A percentile compares a stretch with the other conserved stretches of the same genome.
Evolutionary conservation across 2,329 filamentous ascomycete genomes (phyloP).

Genomic region (Colletotrichum neosansevieriae): DNA sequence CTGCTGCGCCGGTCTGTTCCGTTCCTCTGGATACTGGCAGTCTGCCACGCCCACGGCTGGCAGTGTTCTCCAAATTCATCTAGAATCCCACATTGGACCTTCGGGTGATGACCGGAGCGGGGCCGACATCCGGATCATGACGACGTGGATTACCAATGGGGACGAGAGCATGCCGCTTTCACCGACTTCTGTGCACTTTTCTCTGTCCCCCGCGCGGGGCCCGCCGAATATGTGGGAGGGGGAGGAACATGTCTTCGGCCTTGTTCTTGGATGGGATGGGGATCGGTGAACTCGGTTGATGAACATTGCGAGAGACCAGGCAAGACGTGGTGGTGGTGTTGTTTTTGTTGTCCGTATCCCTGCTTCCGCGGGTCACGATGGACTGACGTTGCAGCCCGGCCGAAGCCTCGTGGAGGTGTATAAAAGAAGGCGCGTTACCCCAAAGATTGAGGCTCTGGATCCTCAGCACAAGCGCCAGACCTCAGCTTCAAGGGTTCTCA

Average conservation of each 20-base stretch:
- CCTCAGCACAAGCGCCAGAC: conserved; percentile 31
- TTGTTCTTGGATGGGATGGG: conserved; percentile 4
- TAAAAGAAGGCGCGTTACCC: conserved; percentile 28
- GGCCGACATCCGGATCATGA: conserved; percentile 31
- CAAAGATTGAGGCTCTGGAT: background rate
- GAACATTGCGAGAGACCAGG: background rate
- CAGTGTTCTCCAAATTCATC: background rate
- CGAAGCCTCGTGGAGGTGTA: conserved; percentile 6
- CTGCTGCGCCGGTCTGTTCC: conserved; percentile 8
- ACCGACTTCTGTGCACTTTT: conserved; percentile 7
- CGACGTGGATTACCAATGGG: conserved; percentile 18
- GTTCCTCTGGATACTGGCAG: conserved; percentile 14
- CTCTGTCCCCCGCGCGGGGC: conserved; percentile 8
- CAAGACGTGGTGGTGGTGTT: background rate
- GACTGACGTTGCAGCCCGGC: conserved; percentile 16
- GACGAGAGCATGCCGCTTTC: conserved; percentile 9
- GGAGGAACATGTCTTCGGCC: conserved; percentile 13
- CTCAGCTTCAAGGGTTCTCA: conserved; percentile 30
- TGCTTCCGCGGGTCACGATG: conserved; percentile 3
- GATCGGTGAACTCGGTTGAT: conserved; percentile 6
- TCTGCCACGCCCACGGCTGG: conserved; percentile 22
- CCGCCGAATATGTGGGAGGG: background rate
- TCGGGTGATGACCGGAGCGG: conserved; percentile 17
- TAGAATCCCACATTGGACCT: conserved; percentile 6
- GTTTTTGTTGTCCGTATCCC: background rate